Conservation (phyloP, 2,329 filamentous ascomycete species). For the Biscogniauxia mediterranea region DNA sequence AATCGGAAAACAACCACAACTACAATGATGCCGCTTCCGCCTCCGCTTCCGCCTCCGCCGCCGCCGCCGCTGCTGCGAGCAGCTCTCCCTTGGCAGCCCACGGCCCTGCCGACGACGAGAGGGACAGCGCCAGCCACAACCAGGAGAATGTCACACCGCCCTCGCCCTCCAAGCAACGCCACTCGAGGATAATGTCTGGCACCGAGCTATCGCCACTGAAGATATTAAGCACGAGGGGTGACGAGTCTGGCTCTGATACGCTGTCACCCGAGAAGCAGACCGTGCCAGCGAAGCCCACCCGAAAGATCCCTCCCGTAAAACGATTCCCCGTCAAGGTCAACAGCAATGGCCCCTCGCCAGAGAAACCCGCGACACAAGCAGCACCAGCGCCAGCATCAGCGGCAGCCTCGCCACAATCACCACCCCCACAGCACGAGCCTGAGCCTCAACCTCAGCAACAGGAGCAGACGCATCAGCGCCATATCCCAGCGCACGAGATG, state of each 20-base stretch:
- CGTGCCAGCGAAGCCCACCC: conserved; percentile 29
- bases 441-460: conserved; percentile 8
- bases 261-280: conserved; percentile 19
- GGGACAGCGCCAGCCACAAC: conserved; percentile 21
- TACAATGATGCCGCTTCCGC: background rate
- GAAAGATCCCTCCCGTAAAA: conserved; percentile 51
- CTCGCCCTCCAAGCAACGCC: conserved; percentile 46
- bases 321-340: conserved; percentile 61
- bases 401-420: conserved; percentile 8
- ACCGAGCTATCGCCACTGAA: conserved; percentile 57
- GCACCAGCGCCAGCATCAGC: background rate
- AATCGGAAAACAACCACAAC: conserved; percentile 8
- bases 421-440: background rate
- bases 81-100: conserved; percentile 17
- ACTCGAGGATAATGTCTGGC: conserved; percentile 57
- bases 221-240: conserved; percentile 41
- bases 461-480: conserved; percentile 8
- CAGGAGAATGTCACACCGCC: conserved; percentile 49
- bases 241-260: conserved; percentile 29
- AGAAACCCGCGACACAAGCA: conserved; percentile 1
- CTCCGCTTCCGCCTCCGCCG: no score
- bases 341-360: conserved; percentile 13
- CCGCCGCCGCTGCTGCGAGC: no score
- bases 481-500: conserved; percentile 33
- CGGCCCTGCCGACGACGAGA: conserved; percentile 12